phyloP scores from a whole-genome alignment of 495 filamentous ascomycete species.

The Lophiotrema nucula region DNA sequence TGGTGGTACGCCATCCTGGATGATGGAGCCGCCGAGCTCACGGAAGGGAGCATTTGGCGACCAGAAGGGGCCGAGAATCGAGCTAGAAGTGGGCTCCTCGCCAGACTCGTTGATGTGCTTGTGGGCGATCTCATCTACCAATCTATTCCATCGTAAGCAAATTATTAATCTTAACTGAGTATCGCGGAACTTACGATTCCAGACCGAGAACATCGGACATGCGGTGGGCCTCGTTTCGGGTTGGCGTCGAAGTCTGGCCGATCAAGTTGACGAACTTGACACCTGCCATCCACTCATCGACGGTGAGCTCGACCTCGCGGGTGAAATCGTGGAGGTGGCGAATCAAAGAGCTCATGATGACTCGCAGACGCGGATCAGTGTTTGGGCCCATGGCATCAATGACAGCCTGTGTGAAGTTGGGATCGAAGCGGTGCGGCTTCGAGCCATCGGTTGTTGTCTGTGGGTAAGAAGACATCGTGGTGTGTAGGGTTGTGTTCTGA shows the following conservation, averaged over 20 bases:
- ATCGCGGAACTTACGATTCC: constrained; percentile 60
- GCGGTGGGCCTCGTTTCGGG: constrained; percentile 74
- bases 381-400: constrained; percentile 75
- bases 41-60: constrained; percentile 79
- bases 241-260: constrained; percentile 56
- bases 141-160: constrained; percentile 44
- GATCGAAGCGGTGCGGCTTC: constrained; percentile 56
- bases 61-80: constrained; percentile 88
- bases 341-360: constrained; percentile 65
- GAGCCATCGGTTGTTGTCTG: not conserved
- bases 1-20: constrained; percentile 63
- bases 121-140: constrained; percentile 84
- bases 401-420: constrained; percentile 72
- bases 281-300: constrained; percentile 77
- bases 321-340: constrained; percentile 80
- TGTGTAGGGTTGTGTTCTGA: not conserved
- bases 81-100: constrained; percentile 71
- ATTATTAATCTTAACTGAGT: not conserved
- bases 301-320: constrained; percentile 75
- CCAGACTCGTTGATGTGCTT: constrained; percentile 70
- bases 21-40: constrained; percentile 65
- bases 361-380: constrained; percentile 63
- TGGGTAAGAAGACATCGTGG: not conserved
- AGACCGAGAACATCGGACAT: constrained; percentile 78
- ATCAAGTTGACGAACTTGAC: constrained; percentile 58